These are phyloP conservation scores for Leucogyrophana mollusca DNA, from an alignment of 768 basidiomycete genomes.

Conservation along the genomic window DNA sequence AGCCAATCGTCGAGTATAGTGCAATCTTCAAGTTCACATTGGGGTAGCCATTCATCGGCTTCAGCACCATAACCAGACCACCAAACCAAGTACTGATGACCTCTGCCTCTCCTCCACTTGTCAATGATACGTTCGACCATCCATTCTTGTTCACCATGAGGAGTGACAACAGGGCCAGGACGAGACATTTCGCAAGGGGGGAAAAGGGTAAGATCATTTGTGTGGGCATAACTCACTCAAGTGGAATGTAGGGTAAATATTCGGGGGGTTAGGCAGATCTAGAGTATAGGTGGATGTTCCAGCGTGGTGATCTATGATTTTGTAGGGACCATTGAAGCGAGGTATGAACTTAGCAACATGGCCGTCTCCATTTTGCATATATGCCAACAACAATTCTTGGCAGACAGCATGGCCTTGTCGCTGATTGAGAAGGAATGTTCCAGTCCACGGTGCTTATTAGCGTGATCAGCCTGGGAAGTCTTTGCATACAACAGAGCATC, in stretches of 20 bases:
- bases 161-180: not conserved
- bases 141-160: not conserved
- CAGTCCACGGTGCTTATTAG: too few relatives aligned
- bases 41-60: conserved; percentile 28
- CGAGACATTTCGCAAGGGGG: not conserved
- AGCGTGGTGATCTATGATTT: not conserved
- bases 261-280: conserved; percentile 10
- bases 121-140: not conserved
- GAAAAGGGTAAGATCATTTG: not conserved
- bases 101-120: too few relatives aligned
- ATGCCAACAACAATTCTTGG: conserved; percentile 3
- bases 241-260: conserved; percentile 33
- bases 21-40: conserved; percentile 18
- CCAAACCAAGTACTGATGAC: conserved; percentile 8
- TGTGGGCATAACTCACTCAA: not conserved
- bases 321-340: conserved; percentile 12
- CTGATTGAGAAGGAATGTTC: conserved; percentile 1
- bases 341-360: conserved; percentile 18
- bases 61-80: conserved; percentile 31
- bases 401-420: conserved; percentile 14
- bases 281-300: conserved; percentile 13
- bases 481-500: too few relatives aligned
- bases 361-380: not conserved
- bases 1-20: conserved; percentile 18
- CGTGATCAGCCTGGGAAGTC: too few relatives aligned